phyloP scores from a whole-genome alignment of 805 yeast species.

The Pichia membranifaciens region DNA sequence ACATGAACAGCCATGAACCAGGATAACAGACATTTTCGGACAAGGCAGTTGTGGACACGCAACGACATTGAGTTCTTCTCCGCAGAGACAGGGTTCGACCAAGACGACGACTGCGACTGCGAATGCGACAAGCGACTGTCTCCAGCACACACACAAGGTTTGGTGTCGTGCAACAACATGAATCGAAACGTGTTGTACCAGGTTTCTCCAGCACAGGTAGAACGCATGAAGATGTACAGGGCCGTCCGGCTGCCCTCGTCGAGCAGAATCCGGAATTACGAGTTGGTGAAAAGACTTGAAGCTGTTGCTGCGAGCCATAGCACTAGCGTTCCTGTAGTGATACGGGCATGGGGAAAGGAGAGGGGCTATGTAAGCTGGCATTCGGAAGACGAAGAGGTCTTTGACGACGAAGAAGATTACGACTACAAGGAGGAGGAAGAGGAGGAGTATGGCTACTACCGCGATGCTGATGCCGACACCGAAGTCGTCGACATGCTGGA shows the following conservation, averaged over 20 bases:
- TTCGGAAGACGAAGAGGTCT: not conserved
- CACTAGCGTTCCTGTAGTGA: conserved; percentile 1
- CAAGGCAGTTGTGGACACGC: no score
- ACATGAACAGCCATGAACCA: no score
- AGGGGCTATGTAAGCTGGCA: not conserved
- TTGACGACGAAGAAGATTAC: not conserved
- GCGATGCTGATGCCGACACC: no score
- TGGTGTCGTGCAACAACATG: not conserved
- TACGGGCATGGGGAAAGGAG: not conserved
- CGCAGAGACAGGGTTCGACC: no score
- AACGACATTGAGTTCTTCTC: no score
- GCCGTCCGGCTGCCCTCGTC: not conserved
- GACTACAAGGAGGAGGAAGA: not conserved
- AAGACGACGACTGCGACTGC: no score
- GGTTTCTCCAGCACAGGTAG: conserved; percentile 1
- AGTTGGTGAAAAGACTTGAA: not conserved
- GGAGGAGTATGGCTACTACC: no score
- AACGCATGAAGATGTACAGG: conserved; percentile 1
- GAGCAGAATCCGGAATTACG: not conserved
- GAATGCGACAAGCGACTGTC: no score
- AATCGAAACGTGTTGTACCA: not conserved
- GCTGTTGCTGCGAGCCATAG: not conserved
- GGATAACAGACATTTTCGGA: no score
- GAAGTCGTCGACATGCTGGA: no score
- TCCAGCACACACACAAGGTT: not conserved